phyloP scores from a whole-genome alignment of 768 basidiomycete genomes.

The Gloeostereum incarnatum region DNA sequence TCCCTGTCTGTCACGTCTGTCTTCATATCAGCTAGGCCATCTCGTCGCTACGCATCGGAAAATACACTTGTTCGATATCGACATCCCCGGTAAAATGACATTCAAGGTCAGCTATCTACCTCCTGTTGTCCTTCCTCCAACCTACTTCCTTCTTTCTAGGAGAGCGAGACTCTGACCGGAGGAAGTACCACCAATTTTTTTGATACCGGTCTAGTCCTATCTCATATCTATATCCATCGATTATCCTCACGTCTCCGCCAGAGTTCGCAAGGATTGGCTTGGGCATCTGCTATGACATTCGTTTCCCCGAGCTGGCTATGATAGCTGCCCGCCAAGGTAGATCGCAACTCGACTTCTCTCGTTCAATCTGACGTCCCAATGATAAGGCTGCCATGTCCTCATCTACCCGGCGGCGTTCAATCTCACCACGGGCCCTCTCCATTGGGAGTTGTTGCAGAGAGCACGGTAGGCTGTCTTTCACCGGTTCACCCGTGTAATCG shows the following conservation, averaged over 20 bases:
- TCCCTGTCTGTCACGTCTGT: neutral
- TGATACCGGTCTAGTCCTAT: conserved; percentile 59
- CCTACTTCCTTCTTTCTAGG: conserved; percentile 31
- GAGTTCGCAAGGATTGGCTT: conserved; percentile 97
- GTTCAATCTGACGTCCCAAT: neutral
- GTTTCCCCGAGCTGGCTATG: conserved; percentile 92
- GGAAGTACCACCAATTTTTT: conserved; percentile 71
- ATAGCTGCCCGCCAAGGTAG: conserved; percentile 79
- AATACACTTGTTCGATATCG: conserved; percentile 95
- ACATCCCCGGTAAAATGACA: conserved; percentile 86
- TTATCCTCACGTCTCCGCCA: conserved; percentile 18
- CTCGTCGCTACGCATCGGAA: conserved; percentile 88
- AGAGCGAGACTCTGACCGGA: conserved; percentile 79
- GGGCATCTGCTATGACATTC: conserved; percentile 94
- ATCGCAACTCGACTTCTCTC: conserved; percentile 10
- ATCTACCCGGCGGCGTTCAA: conserved; percentile 97
- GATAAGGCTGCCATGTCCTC: conserved; percentile 72
- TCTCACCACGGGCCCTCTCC: conserved; percentile 86
- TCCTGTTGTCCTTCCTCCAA: neutral
- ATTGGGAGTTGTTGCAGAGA: conserved; percentile 90
- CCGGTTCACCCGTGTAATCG: neutral
- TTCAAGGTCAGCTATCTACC: conserved; percentile 59
- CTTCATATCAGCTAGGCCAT: conserved; percentile 43
- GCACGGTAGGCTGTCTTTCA: conserved; percentile 45
- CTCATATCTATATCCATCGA: neutral